phyloP scores from a whole-genome alignment of 257 asterid species.

The Mitragyna speciosa region DNA sequence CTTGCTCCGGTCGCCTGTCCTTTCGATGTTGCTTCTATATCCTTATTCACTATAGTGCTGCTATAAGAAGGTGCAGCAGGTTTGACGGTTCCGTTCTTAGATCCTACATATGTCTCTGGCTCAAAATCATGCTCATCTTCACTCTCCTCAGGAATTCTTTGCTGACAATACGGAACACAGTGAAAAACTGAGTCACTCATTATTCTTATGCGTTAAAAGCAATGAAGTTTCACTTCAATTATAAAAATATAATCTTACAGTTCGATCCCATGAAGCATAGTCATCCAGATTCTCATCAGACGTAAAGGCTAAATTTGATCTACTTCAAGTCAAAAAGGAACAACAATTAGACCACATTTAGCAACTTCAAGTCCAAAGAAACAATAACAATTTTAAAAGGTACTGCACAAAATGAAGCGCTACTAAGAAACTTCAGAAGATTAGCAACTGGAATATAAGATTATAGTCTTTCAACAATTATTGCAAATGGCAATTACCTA shows the following conservation, averaged over 20 bases:
- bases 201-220: not conserved
- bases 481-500: constrained; percentile 30
- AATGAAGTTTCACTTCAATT: not conserved
- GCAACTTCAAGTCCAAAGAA: not conserved
- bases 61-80: constrained; percentile 28
- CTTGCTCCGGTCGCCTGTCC: constrained; percentile 20
- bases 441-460: not conserved
- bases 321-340: constrained; percentile 28
- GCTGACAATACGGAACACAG: constrained; percentile 36
- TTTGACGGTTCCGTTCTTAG: constrained; percentile 27
- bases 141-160: constrained; percentile 43
- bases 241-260: constrained; percentile 30
- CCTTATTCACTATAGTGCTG: constrained; percentile 33
- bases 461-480: not conserved
- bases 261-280: constrained; percentile 47
- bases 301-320: constrained; percentile 35
- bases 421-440: no score
- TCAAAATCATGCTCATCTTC: constrained; percentile 38
- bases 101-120: constrained; percentile 19
- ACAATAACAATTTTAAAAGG: not conserved
- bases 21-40: constrained; percentile 30
- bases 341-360: not conserved
- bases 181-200: not conserved
- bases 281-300: constrained; percentile 39
- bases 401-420: not conserved